These are phyloP conservation scores for Acanthochlamys bracteata DNA, from an alignment of 106 monocot species.

Conservation along the genomic window DNA sequence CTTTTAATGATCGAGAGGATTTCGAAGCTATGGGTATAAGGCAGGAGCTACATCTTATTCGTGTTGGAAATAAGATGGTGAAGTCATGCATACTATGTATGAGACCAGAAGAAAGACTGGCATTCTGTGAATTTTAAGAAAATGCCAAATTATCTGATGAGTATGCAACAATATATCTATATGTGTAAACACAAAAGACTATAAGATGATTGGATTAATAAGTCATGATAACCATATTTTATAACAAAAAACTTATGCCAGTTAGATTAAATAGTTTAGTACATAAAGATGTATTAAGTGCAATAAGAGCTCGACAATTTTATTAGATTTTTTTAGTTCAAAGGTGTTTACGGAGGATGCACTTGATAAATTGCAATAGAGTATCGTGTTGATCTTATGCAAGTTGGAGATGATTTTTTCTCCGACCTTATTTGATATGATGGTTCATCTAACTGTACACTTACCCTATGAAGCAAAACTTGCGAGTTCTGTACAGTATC, in stretches of 20 bases:
- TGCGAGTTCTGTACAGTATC: no score
- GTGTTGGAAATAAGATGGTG: no score
- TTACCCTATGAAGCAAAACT: no score
- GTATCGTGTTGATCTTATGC: no score
- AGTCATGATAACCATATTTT: constrained; percentile 2
- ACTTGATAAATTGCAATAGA: no score
- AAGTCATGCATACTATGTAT: no score
- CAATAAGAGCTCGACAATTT: neutral
- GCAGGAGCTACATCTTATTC: no score
- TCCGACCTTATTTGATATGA: no score
- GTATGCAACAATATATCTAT: neutral
- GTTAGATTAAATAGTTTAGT: neutral
- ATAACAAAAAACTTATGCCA: neutral
- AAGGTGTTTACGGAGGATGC: no score
- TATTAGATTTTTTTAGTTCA: no score
- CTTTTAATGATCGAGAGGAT: neutral
- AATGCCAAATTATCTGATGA: neutral
- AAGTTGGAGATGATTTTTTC: no score
- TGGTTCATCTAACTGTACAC: no score
- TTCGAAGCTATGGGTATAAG: neutral
- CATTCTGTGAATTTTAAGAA: neutral
- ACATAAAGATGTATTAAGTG: neutral
- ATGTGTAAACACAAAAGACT: neutral
- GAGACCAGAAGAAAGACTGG: neutral
- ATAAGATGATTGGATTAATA: neutral